phyloP scores from a whole-genome alignment of 1,284 basidiomycete genomes.

The Thecaphora thlaspeos region DNA sequence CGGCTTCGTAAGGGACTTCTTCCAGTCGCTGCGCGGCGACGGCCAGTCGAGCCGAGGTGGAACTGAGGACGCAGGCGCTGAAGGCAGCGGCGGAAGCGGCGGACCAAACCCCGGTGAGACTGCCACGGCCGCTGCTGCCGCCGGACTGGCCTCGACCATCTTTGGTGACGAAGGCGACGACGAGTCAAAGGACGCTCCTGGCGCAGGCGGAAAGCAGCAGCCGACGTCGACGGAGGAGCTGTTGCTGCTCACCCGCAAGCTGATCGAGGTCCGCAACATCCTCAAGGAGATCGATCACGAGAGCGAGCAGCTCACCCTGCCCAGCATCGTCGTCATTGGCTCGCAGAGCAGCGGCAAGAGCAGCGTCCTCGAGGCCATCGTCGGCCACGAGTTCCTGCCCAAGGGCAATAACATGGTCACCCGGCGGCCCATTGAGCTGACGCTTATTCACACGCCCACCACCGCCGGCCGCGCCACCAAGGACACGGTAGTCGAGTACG shows the following conservation, averaged over 20 bases:
- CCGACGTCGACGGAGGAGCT: slow-evolving; percentile 60
- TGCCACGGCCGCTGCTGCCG: slow-evolving; percentile 38
- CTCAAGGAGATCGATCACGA: slow-evolving; percentile 92
- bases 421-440: slow-evolving; percentile 93
- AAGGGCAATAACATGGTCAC: slow-evolving; percentile 99
- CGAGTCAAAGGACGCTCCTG: neutral
- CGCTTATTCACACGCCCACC: slow-evolving; percentile 76
- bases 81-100: slow-evolving; percentile 2
- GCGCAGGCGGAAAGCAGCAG: slow-evolving; percentile 4
- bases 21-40: slow-evolving; percentile 4
- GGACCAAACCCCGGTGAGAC: slow-evolving; percentile 2
- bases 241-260: slow-evolving; percentile 88
- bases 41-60: slow-evolving; percentile 1
- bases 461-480: slow-evolving; percentile 54
- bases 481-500: slow-evolving; percentile 72
- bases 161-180: slow-evolving; percentile 26
- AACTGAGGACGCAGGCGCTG: slow-evolving; percentile 5
- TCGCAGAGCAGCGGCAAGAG: slow-evolving; percentile 98
- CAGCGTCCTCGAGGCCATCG: slow-evolving; percentile 93
- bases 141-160: slow-evolving; percentile 8
- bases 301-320: slow-evolving; percentile 74
- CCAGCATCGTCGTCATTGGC: slow-evolving; percentile 96
- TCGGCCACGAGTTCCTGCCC: slow-evolving; percentile 95
- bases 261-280: slow-evolving; percentile 94
- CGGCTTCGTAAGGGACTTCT: slow-evolving; percentile 27